These are phyloP conservation scores for Tetratostichococcus sp. DNA, from an alignment of 139 green algal species.

Conservation along the genomic window DNA sequence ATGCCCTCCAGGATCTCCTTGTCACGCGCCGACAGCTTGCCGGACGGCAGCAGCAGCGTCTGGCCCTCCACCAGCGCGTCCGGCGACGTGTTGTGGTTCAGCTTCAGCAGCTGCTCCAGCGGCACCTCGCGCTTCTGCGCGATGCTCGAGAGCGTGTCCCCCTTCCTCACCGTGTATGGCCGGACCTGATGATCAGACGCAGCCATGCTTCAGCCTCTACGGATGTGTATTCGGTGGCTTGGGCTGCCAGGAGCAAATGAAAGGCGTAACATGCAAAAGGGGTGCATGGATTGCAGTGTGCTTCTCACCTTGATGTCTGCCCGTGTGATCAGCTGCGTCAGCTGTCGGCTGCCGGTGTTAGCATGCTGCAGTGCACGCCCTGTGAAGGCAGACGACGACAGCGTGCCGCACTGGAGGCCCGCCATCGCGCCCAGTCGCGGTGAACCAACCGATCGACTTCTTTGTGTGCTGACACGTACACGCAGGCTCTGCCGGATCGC, in stretches of 20 bases:
- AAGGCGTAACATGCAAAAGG: no score
- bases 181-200: constrained; percentile 32
- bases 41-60: constrained; percentile 78
- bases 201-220: no score
- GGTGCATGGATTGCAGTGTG: no score
- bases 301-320: neutral
- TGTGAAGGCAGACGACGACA: neutral
- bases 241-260: no score
- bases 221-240: no score
- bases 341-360: neutral
- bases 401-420: neutral
- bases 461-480: neutral
- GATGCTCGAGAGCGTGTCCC: constrained; percentile 75
- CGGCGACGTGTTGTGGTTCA: constrained; percentile 52
- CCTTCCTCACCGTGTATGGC: constrained; percentile 83
- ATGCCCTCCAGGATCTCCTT: constrained; percentile 80
- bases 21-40: constrained; percentile 72
- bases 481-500: neutral
- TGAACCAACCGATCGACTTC: neutral
- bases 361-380: neutral
- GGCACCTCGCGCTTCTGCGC: constrained; percentile 68
- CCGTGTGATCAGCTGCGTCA: neutral
- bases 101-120: constrained; percentile 47
- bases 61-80: constrained; percentile 48
- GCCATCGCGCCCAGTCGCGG: neutral